A percentile compares a stretch with the other conserved stretches of the same genome.
Evolutionary conservation across 1,139 yeast genomes (phyloP).

Genomic region (Yamadazyma triangularis): DNA sequence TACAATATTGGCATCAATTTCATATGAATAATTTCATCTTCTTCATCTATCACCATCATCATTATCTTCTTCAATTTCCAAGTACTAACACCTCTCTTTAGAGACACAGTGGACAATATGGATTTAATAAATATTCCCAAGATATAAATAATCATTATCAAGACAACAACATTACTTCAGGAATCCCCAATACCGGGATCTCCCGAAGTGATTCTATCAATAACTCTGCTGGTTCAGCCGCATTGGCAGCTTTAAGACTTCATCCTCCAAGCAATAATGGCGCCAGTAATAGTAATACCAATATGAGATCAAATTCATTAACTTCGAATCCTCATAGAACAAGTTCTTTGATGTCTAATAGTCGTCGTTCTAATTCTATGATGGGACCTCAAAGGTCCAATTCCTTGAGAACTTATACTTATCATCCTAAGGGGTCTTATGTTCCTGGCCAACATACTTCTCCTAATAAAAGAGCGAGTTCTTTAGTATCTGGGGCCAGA

Average conservation of each 20-base stretch:
- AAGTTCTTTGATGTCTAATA: constrained; percentile 6
- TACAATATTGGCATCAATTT: too few species aligned
- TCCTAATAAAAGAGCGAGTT: too few species aligned
- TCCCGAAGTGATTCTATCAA: constrained; percentile 8
- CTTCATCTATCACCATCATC: too few species aligned
- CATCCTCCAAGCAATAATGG: constrained; percentile 33
- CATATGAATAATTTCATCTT: background rate
- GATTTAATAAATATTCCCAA: constrained; percentile 34
- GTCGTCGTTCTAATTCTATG: constrained; percentile 6
- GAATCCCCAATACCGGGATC: constrained; percentile 19
- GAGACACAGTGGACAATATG: constrained; percentile 21
- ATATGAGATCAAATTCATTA: background rate
- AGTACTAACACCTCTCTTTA: constrained; percentile 5
- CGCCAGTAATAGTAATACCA: constrained; percentile 14
- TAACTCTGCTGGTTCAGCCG: constrained; percentile 43
- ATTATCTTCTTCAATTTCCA: constrained; percentile 2
- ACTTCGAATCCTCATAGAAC: background rate
- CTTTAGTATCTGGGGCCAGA: constrained; percentile 15
- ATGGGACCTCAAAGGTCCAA: constrained; percentile 17
- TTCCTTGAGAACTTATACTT: constrained; percentile 32
- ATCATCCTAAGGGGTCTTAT: constrained; percentile 41
- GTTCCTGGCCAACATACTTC: too few species aligned
- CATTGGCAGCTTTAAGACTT: constrained; percentile 37
- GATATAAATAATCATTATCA: constrained; percentile 24
- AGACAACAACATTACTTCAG: constrained; percentile 14